Conservation (phyloP, 495 filamentous ascomycete species). For the Aspergillus ostianus region DNA sequence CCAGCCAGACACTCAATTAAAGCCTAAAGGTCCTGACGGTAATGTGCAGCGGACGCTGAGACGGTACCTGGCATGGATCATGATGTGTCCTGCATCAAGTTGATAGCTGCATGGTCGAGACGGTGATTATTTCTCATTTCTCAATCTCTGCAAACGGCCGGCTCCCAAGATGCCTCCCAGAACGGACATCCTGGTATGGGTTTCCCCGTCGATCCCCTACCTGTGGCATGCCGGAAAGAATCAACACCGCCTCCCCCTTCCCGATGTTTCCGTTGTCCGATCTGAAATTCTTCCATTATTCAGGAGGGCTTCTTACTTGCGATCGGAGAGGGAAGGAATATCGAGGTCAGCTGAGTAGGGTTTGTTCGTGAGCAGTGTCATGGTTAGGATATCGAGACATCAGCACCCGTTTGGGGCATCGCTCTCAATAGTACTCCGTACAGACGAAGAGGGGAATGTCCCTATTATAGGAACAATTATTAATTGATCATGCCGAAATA, state of each 20-base stretch:
- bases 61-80: constrained; percentile 10
- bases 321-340: background rate
- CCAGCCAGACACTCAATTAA: too few relatives aligned
- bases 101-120: background rate
- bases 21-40: too few relatives aligned
- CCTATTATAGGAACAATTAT: background rate
- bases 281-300: constrained; percentile 15
- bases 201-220: constrained; percentile 23
- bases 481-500: background rate
- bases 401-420: background rate
- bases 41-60: background rate
- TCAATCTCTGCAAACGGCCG: constrained; percentile 27
- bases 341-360: background rate
- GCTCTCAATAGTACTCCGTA: too few relatives aligned
- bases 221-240: constrained; percentile 31
- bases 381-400: background rate
- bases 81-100: constrained; percentile 3
- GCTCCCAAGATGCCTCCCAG: constrained; percentile 2
- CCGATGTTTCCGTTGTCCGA: constrained; percentile 12
- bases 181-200: constrained; percentile 7
- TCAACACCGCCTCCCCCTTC: constrained; percentile 41
- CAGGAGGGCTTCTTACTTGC: background rate
- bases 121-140: too few relatives aligned
- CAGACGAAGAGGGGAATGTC: background rate
- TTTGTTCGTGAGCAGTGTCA: background rate